Evolutionary conservation across 2,329 filamentous ascomycete species (phyloP).

Genomic region (Aspergillus thermomutatus): DNA sequence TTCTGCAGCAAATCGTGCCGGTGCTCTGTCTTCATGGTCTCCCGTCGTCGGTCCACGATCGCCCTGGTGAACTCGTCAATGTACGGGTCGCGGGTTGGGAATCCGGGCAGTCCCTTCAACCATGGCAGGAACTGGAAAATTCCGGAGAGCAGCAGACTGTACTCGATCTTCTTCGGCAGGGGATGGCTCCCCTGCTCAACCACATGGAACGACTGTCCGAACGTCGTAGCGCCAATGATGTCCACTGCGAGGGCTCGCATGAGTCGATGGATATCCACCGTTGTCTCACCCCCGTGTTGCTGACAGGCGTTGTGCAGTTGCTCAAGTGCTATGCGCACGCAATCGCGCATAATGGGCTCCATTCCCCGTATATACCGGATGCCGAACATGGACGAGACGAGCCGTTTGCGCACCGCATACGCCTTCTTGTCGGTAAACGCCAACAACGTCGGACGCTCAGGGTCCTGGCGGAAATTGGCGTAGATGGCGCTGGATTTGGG

Average conservation of each 20-base stretch:
- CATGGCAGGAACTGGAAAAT: not conserved
- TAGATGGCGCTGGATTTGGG: not conserved
- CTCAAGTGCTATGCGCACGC: not conserved
- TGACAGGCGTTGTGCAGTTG: not conserved
- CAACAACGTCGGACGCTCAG: not conserved
- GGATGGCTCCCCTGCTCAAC: not conserved
- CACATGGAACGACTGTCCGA: not conserved
- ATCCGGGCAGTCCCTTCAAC: not conserved
- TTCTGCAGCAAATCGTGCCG: not conserved
- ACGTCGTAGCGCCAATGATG: slow-evolving; percentile 1
- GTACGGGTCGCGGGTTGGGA: slow-evolving; percentile 1
- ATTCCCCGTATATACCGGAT: not conserved
- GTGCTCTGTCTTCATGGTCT: not conserved
- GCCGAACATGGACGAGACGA: slow-evolving; percentile 1
- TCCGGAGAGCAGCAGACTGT: not conserved
- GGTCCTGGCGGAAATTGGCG: slow-evolving; percentile 1
- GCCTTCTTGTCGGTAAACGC: slow-evolving; percentile 1
- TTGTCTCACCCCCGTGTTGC: not conserved
- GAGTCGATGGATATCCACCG: not conserved
- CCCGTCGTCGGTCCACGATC: not conserved
- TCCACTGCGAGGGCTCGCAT: not conserved
- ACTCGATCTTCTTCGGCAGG: not conserved
- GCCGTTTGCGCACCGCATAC: not conserved
- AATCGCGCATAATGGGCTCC: not conserved
- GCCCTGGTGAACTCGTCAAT: not conserved